Base-by-base conservation (phyloP, 176 grass and related monocot species). In the Raddia distichophylla region DNA sequence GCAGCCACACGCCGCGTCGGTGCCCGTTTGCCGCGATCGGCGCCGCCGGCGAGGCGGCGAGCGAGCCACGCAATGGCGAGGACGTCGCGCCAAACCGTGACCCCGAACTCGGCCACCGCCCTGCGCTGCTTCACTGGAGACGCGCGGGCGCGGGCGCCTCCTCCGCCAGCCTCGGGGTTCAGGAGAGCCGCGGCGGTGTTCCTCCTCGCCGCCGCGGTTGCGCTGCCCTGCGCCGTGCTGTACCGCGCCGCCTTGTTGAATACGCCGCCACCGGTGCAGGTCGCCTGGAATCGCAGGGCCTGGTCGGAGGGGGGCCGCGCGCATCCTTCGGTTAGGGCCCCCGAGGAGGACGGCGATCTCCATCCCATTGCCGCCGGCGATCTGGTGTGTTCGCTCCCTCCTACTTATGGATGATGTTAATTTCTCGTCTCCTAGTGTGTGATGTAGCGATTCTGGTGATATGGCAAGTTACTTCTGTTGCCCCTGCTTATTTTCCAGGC, bases 221-320 rank as follows among this genome's bases (percentile, higher is more conserved):
- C 74, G 53, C 67, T 89, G 44, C 86, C 79, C 67, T 89, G 79
- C 70, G 86, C 82, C 47, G 69, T 91, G 65, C 67, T 91, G 40
- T 83, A 88, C 82, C 48, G 82, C n/a, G 78, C 82, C 60, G 68
- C 79, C 18, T n/a, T 78, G 9, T 66, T 19, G 55, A 48, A 34
- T 5, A 1, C 43, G 8, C 6, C n/a, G 12, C 19, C 1, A 11
- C 57, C 35, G n/a, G 19, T 33, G 42, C 27, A 78, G 22, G 1
- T 61, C 18, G 22, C 18, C 16, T 49, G 46, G 71, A 47, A 43
- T 60, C 76, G 14, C 40, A 6, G 64, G 55, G 27, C 49, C 13
- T 72, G 12, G 82, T 8, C 46, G 49, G 34, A 79, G 55, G 10
- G 45, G 45, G 27, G 18, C 32, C 52, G 17, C 2, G n/a, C 51